A percentile compares a stretch with the other conserved stretches of the same genome.
phyloP scores from a whole-genome alignment of 1,284 basidiomycete species.

The Trametes sp. region DNA sequence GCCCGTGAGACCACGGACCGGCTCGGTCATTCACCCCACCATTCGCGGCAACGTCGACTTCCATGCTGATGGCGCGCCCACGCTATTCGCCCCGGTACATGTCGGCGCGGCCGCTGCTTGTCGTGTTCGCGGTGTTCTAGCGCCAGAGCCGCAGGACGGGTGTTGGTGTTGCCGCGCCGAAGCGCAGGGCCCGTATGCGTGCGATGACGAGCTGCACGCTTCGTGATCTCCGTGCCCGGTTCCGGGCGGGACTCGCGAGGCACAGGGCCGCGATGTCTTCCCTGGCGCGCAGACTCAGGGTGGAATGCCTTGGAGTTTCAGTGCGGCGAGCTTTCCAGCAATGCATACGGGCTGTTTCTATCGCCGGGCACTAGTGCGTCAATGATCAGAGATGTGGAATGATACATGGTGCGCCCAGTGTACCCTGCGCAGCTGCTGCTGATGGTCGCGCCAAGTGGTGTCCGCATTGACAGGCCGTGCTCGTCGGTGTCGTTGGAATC shows the following conservation, averaged over 20 bases:
- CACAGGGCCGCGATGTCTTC: neutral
- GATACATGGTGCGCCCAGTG: neutral
- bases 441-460: neutral
- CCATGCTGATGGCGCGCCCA: slow-evolving; percentile 20
- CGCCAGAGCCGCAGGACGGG: neutral
- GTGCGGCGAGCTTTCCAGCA: neutral
- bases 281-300: too few relatives aligned
- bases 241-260: slow-evolving; percentile 18
- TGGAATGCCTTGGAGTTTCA: neutral
- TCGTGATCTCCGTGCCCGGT: slow-evolving; percentile 13
- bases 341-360: slow-evolving; percentile 1
- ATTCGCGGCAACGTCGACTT: slow-evolving; percentile 13
- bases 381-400: slow-evolving; percentile 4
- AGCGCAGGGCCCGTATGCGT: neutral
- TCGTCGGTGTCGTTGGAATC: neutral
- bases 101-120: neutral
- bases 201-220: slow-evolving; percentile 12
- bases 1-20: slow-evolving; percentile 17
- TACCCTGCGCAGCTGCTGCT: neutral
- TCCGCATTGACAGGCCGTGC: neutral
- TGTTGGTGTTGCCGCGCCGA: neutral
- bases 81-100: slow-evolving; percentile 13
- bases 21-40: slow-evolving; percentile 15
- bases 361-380: slow-evolving; percentile 15
- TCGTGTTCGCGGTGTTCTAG: neutral